Evolutionary conservation across 2,329 filamentous ascomycete genomes (phyloP).

Genomic region (Gaeumannomyces sp.): DNA sequence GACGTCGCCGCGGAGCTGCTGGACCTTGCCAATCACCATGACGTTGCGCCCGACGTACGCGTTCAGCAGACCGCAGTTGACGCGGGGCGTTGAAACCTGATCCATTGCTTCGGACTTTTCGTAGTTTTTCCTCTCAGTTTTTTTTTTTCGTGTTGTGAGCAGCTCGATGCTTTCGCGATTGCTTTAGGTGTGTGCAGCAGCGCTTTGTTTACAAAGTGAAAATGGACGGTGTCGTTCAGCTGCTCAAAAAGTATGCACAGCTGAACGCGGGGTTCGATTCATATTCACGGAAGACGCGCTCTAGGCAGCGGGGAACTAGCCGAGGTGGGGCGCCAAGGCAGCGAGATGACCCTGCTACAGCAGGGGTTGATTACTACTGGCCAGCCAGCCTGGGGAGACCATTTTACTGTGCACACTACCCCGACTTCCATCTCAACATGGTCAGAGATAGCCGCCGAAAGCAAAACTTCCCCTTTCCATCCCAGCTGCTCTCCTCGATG

Average conservation of each 20-base stretch:
- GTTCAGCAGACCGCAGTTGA: conserved; percentile 74
- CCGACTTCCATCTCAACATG: conserved; percentile 46
- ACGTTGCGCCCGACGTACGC: conserved; percentile 69
- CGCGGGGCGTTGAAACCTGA: conserved; percentile 67
- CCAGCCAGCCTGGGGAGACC: too few species aligned
- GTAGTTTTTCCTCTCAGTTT: background rate
- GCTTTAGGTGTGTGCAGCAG: too few species aligned
- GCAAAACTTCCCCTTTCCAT: conserved; percentile 52
- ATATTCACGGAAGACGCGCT: background rate
- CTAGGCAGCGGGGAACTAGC: background rate
- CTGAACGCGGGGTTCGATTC: background rate
- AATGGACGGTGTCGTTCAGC: background rate
- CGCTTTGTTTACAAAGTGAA: background rate
- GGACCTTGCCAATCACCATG: conserved; percentile 79
- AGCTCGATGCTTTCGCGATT: background rate
- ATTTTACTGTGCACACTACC: too few species aligned
- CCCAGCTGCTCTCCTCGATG: conserved; percentile 49
- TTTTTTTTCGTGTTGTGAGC: background rate
- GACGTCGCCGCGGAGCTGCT: conserved; percentile 71
- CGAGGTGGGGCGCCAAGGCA: background rate
- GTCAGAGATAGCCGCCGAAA: conserved; percentile 69
- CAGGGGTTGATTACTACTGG: too few species aligned
- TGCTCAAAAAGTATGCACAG: background rate
- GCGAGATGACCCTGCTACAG: too few species aligned
- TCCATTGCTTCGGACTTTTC: conserved; percentile 47